Evolutionary conservation across 2,329 filamentous ascomycete genomes (phyloP).

Genomic region (Sclerotinia glacialis): DNA sequence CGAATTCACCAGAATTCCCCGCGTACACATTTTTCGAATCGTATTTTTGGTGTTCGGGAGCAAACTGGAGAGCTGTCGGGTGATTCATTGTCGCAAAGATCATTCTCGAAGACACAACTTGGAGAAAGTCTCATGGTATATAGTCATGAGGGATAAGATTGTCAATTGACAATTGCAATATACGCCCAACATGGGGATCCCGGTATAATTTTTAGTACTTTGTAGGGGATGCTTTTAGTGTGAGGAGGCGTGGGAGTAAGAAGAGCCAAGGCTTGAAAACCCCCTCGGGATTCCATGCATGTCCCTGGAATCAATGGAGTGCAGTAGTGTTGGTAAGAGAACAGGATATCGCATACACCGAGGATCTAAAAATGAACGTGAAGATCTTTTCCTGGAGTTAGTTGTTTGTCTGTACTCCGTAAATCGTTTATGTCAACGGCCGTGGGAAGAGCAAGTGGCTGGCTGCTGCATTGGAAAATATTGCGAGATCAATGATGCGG

Average conservation of each 20-base stretch:
- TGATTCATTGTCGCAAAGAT: neutral
- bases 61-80: neutral
- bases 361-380: neutral
- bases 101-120: neutral
- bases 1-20: neutral
- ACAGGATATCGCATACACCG: neutral
- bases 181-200: neutral
- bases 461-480: too few species aligned
- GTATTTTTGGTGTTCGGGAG: neutral
- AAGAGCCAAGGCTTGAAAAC: neutral
- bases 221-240: neutral
- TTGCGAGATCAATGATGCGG: too few species aligned
- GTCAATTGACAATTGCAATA: neutral
- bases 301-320: neutral
- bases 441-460: too few species aligned
- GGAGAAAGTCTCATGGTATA: neutral
- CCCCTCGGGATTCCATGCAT: neutral
- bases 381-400: too few species aligned
- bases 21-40: neutral
- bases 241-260: constrained; percentile 9
- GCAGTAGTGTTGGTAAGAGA: neutral
- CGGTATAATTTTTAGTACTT: neutral
- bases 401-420: neutral
- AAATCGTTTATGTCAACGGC: too few species aligned
- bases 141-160: neutral